These are phyloP conservation scores for Eimeria acervulina DNA, from an alignment of 169 alveolate species.

Conservation along the genomic window DNA sequence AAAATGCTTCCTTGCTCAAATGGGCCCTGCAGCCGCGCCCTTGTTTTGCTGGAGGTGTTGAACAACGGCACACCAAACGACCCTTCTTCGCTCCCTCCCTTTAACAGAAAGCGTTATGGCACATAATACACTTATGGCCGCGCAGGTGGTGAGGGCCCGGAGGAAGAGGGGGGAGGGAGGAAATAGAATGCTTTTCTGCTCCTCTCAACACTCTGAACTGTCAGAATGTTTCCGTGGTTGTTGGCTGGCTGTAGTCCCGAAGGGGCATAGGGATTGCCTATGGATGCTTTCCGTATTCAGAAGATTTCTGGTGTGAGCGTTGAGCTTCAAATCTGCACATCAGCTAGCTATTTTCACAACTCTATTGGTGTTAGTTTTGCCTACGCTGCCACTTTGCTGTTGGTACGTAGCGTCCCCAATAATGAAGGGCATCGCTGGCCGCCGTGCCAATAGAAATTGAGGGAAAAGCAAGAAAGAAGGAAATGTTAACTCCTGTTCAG, in stretches of 20 bases:
- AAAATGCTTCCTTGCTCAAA: not conserved
- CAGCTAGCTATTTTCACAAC: not conserved
- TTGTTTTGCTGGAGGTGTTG: slow-evolving; percentile 28
- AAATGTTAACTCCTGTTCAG: not conserved
- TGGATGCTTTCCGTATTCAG: not conserved
- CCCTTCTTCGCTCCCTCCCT: slow-evolving; percentile 8
- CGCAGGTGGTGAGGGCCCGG: not conserved
- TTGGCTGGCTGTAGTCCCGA: not conserved
- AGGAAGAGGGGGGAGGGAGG: not conserved
- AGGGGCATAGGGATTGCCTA: not conserved
- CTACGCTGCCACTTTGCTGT: not conserved
- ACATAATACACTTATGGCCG: not conserved
- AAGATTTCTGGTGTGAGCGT: not conserved
- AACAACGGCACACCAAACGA: not conserved
- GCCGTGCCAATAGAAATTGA: not conserved
- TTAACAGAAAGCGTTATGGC: slow-evolving; percentile 61
- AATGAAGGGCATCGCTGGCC: not conserved
- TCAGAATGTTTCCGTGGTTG: not conserved
- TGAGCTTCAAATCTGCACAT: not conserved
- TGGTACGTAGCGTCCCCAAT: not conserved
- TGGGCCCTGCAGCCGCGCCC: slow-evolving; percentile 24
- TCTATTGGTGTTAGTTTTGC: not conserved
- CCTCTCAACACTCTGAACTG: not conserved
- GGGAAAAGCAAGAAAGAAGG: not conserved
- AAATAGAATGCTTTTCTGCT: not conserved